Percentiles rank a stretch among this genome's conserved stretches.
These are phyloP conservation scores for Stentor roeselii DNA, from an alignment of 73 alveolate genomes.

Conservation along the genomic window DNA sequence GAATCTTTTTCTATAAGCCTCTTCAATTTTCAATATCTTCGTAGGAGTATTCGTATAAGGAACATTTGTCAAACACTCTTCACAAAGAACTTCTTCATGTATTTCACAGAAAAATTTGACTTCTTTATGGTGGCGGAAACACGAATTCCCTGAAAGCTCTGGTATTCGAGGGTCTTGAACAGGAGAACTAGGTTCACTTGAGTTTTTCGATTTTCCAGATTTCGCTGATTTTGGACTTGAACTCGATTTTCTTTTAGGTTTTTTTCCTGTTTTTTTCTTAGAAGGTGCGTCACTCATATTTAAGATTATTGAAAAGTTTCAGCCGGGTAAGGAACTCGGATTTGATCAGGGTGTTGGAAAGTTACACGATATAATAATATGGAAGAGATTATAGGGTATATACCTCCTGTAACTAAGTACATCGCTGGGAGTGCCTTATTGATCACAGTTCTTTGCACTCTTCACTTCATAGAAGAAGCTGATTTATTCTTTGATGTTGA, in stretches of 20 bases:
- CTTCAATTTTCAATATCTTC: conserved; percentile 82
- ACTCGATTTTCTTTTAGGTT: not conserved
- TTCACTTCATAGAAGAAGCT: conserved; percentile 2
- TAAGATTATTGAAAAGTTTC: no score
- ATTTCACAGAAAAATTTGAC: conserved; percentile 88
- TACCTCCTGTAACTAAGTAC: conserved; percentile 13
- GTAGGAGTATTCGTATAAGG: conserved; percentile 95
- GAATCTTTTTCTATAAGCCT: conserved; percentile 85
- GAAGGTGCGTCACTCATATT: conserved; percentile 27
- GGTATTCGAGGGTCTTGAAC: not conserved
- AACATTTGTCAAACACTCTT: conserved; percentile 93
- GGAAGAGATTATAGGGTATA: conserved; percentile 8
- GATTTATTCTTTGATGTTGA: conserved; percentile 17
- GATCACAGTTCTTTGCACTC: not conserved
- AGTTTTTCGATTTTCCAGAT: conserved; percentile 22
- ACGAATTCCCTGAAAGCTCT: conserved; percentile 23
- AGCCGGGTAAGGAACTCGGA: no score
- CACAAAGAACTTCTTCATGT: conserved; percentile 94
- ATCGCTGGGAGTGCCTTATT: not conserved
- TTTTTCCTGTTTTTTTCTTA: conserved; percentile 80
- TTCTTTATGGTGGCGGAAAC: conserved; percentile 70
- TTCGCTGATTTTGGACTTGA: conserved; percentile 23
- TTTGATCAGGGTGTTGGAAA: no score
- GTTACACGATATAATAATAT: no score
- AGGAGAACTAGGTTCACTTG: conserved; percentile 29